Conservation (phyloP, 1,284 basidiomycete species). For the Xerocomus cyaneibrunnescens region DNA sequence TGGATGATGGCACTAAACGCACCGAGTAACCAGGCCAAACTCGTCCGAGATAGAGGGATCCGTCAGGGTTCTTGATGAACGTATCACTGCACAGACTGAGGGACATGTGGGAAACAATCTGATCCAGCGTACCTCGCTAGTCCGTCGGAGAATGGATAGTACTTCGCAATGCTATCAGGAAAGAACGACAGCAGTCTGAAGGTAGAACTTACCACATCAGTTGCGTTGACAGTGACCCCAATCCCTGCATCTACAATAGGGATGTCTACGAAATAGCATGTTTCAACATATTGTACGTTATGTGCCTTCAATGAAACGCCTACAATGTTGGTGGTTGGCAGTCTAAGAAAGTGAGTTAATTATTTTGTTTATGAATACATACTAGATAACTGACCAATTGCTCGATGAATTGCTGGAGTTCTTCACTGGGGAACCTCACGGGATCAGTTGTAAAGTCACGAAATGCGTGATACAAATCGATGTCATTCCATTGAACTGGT, state of each 20-base stretch:
- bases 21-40: constrained; percentile 60
- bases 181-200: neutral
- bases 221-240: constrained; percentile 39
- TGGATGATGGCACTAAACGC: constrained; percentile 2
- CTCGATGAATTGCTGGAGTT: constrained; percentile 60
- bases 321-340: constrained; percentile 46
- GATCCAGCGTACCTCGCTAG: constrained; percentile 36
- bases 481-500: constrained; percentile 74
- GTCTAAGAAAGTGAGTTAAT: constrained; percentile 20
- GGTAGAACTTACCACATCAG: constrained; percentile 39
- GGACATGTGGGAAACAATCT: neutral
- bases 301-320: neutral
- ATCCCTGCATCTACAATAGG: constrained; percentile 44
- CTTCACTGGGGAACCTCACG: constrained; percentile 56
- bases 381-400: constrained; percentile 51
- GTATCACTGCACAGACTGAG: constrained; percentile 42
- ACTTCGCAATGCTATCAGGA: constrained; percentile 33
- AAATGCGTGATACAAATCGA: constrained; percentile 66
- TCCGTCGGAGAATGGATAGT: constrained; percentile 47
- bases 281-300: no score
- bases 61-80: constrained; percentile 68
- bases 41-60: constrained; percentile 64
- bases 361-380: neutral
- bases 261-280: constrained; percentile 36
- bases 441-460: constrained; percentile 73